phyloP scores from a whole-genome alignment of 768 basidiomycete species.

The Saitozyma sp. region DNA sequence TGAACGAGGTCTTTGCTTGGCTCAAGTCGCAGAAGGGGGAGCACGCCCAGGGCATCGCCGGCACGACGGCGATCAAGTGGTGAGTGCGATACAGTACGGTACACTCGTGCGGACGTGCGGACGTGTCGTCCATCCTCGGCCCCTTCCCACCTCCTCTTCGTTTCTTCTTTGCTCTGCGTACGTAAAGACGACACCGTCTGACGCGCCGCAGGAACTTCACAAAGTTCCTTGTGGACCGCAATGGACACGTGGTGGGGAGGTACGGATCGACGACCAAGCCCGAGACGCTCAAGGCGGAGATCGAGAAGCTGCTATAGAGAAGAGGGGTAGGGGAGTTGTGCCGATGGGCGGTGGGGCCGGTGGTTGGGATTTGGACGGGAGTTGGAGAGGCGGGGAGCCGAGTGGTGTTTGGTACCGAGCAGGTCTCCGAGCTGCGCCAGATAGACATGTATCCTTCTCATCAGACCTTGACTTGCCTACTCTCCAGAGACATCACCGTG shows the following conservation, averaged over 20 bases:
- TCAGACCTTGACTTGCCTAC: too few relatives aligned
- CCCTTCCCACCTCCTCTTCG: neutral
- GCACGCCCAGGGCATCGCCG: constrained; percentile 28
- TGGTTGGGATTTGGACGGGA: too few relatives aligned
- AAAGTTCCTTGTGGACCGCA: constrained; percentile 72
- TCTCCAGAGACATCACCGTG: too few relatives aligned
- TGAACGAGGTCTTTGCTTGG: constrained; percentile 79
- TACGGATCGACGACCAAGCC: constrained; percentile 37
- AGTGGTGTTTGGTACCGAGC: too few relatives aligned
- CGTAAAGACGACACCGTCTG: neutral
- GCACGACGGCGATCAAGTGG: constrained; percentile 50
- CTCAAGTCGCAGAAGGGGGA: constrained; percentile 72
- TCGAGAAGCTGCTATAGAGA: constrained; percentile 35
- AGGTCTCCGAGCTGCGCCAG: neutral
- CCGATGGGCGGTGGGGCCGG: neutral
- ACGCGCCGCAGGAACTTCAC: constrained; percentile 41
- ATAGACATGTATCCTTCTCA: too few relatives aligned
- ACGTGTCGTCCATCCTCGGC: neutral
- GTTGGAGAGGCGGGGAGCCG: too few relatives aligned
- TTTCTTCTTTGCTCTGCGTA: neutral
- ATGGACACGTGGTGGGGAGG: constrained; percentile 56
- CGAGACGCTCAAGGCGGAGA: constrained; percentile 35
- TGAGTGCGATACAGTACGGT: constrained; percentile 12
- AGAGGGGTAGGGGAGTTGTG: neutral
- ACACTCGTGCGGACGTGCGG: neutral